Evolutionary conservation across 768 basidiomycete species (phyloP), one percentile per base, ranked within the genome.

Genomic region (Lentinula aciculospora): DNA sequence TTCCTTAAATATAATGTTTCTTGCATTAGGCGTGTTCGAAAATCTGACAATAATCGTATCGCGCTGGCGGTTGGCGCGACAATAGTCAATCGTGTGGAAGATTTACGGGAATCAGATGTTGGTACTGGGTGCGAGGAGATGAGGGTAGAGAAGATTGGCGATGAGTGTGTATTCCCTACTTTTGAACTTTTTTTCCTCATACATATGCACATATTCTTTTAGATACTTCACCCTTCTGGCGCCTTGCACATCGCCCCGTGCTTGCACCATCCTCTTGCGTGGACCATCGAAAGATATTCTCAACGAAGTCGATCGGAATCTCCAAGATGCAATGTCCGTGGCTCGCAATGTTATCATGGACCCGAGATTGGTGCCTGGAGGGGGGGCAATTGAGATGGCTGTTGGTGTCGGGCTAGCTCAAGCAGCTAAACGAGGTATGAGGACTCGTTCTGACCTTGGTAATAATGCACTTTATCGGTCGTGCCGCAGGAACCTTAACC

Each of bases 341-440:
- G 96, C 96, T 2, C 86, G 96, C 25, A 99, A 98, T 67, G 95
- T 94, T 44, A 88, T 97, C 61, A 98, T 98, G 75, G 92, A 98
- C 74, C 97, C 97, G 3, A 73, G 79, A 4, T 84, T 99, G n/a
- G 90, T 89, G 0, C 96, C 96, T 0, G 96, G 96, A 6, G 95
- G 96, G 19, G 96, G 97, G 42, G 96, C 97, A 25, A 96, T 94
- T 3, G 97, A 99, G 76, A 98, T 98, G 94, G 97, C 96, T 0
- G 86, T 98, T 71, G 86, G 86, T 34, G 93, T 97, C 3, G 92
- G 88, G 1, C 71, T 98, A 62, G 88, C 90, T 49, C 32, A 36
- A 34, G 51, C 51, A 25, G 51, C 36, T 31, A 50, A 50, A 32
- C 29, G 49, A 34, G 49, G 49, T 19, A 21, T 21, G 19, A 8